phyloP scores from a whole-genome alignment of 163 green algal species.

The Chloromonas sp. region DNA sequence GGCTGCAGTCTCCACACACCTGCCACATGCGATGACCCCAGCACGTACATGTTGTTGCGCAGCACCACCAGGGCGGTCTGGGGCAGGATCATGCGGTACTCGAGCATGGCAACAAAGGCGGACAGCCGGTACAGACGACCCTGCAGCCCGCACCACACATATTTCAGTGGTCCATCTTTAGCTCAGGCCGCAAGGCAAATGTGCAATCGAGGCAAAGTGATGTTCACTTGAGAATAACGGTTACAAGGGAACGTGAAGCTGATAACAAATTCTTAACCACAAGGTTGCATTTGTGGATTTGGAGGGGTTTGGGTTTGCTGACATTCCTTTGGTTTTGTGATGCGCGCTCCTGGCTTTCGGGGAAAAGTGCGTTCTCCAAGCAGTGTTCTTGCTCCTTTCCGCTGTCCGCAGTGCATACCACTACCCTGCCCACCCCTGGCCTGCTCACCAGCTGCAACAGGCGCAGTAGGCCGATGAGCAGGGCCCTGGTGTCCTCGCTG shows the following conservation, averaged over 20 bases:
- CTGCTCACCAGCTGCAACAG: background rate
- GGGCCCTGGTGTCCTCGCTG: background rate
- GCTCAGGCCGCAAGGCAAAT: background rate
- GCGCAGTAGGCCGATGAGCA: background rate
- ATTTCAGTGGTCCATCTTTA: background rate
- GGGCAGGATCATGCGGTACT: conserved; percentile 32
- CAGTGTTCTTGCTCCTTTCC: too few relatives aligned
- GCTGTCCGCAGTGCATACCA: too few relatives aligned
- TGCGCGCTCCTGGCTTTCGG: too few relatives aligned
- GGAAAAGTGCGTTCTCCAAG: too few relatives aligned
- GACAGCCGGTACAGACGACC: conserved; percentile 29
- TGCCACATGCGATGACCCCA: background rate
- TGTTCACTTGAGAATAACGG: too few relatives aligned
- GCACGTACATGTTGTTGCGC: conserved; percentile 27
- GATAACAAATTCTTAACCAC: background rate
- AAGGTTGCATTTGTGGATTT: background rate
- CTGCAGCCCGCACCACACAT: background rate
- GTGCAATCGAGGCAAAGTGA: background rate
- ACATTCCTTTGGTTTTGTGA: too few relatives aligned
- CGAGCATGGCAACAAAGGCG: conserved; percentile 23
- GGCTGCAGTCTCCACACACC: background rate
- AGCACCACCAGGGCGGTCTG: conserved; percentile 31
- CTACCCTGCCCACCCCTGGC: too few relatives aligned
- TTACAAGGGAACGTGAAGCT: background rate
- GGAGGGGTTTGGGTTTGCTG: too few relatives aligned